Percentiles rank a stretch among this genome's conserved stretches.
Conservation (phyloP, 78 protist genomes). For the Acrasis kona region DNA sequence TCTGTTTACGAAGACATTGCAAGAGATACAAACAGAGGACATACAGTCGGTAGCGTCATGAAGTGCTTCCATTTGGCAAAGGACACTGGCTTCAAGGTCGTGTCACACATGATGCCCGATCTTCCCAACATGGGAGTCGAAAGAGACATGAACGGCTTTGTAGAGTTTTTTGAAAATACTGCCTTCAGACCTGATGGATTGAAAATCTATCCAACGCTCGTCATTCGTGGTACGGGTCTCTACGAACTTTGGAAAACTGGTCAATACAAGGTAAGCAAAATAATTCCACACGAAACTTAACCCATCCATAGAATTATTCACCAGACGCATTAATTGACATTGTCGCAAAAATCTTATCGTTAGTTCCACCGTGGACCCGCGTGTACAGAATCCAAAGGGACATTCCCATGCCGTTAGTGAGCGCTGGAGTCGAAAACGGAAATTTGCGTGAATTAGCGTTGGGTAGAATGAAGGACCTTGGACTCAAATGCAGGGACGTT, state of each 20-base stretch:
- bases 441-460: slow-evolving; percentile 81
- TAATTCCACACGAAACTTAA: too few relatives aligned
- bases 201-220: slow-evolving; percentile 91
- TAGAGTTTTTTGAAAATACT: slow-evolving; percentile 76
- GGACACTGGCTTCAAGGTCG: slow-evolving; percentile 91
- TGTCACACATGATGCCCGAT: slow-evolving; percentile 97
- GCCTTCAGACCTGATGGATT: slow-evolving; percentile 87
- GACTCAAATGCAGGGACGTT: slow-evolving; percentile 69
- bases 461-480: slow-evolving; percentile 56
- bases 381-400: slow-evolving; percentile 86
- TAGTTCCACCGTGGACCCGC: slow-evolving; percentile 94
- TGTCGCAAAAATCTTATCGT: slow-evolving; percentile 57
- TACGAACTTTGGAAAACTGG: slow-evolving; percentile 77
- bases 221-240: slow-evolving; percentile 87
- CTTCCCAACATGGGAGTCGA: slow-evolving; percentile 79
- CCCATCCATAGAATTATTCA: slow-evolving; percentile 50
- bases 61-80: slow-evolving; percentile 62
- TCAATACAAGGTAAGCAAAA: too few relatives aligned
- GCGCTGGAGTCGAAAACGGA: slow-evolving; percentile 86
- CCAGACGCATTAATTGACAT: slow-evolving; percentile 51
- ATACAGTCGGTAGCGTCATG: slow-evolving; percentile 63
- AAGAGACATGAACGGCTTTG: slow-evolving; percentile 53
- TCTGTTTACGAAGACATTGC: slow-evolving; percentile 80
- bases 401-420: slow-evolving; percentile 92
- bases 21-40: slow-evolving; percentile 81